Evolutionary conservation across 371 early-diverging fungal genomes (phyloP).

Genomic region (Dentiscutata heterogama): DNA sequence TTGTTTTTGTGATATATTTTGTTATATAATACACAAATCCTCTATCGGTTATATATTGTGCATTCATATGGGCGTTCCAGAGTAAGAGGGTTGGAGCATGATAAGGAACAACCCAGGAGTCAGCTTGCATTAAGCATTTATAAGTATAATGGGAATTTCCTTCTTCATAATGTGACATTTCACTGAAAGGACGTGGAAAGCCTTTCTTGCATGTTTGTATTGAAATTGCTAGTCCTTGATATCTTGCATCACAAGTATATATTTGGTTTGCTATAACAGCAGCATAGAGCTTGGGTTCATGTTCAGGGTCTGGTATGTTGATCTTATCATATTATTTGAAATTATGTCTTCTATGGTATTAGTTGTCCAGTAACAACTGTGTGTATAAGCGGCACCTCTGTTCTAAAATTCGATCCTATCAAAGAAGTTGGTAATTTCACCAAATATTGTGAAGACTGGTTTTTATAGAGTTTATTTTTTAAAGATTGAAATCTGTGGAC

Average conservation of each 20-base stretch:
- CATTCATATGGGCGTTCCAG: too few species aligned
- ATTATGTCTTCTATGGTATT: neutral
- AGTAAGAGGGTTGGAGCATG: too few species aligned
- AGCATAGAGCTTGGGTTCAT: neutral
- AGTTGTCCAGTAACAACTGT: conserved; percentile 11
- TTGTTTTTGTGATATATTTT: conserved; percentile 5
- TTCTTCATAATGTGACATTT: neutral
- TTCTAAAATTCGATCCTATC: conserved; percentile 22
- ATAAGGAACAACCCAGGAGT: conserved; percentile 17
- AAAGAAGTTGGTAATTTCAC: neutral
- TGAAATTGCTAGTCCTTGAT: neutral
- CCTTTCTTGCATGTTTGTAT: neutral
- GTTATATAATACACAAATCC: neutral
- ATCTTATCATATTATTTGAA: neutral
- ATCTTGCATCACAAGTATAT: conserved; percentile 7
- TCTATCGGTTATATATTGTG: neutral
- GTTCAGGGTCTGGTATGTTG: neutral
- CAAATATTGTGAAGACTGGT: neutral
- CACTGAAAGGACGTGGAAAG: neutral
- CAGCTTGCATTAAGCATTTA: neutral
- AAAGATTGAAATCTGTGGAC: neutral
- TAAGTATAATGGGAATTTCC: too few species aligned
- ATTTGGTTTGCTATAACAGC: neutral
- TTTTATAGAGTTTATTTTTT: neutral
- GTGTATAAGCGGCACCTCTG: conserved; percentile 3